Conservation (phyloP, 257 asterid species). For the Ilex aquifolium region DNA sequence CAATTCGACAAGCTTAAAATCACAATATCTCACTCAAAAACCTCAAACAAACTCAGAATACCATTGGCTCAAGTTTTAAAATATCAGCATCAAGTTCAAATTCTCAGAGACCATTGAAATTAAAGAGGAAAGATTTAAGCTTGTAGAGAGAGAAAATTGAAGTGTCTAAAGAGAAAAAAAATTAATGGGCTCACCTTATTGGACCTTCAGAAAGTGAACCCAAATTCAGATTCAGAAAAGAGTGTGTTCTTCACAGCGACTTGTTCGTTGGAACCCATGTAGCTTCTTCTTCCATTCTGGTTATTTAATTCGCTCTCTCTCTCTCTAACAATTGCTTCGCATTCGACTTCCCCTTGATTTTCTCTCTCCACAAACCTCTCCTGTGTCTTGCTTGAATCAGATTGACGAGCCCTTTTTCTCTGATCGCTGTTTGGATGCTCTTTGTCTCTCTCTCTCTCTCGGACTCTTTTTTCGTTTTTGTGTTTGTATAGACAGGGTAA, state of each 20-base stretch:
- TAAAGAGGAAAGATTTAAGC: conserved; percentile 6
- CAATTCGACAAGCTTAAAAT: conserved; percentile 17
- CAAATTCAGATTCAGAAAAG: conserved; percentile 32
- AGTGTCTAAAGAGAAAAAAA: conserved; percentile 5
- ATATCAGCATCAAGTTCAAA: conserved; percentile 47
- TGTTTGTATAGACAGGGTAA: neutral
- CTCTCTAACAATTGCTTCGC: conserved; percentile 39
- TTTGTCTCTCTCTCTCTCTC: conserved; percentile 21
- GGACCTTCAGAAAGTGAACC: conserved; percentile 7
- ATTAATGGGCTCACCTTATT: conserved; percentile 15
- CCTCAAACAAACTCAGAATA: conserved; percentile 26
- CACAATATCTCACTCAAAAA: conserved; percentile 17
- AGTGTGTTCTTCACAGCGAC: conserved; percentile 25
- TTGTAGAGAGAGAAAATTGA: conserved; percentile 1
- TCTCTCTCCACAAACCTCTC: neutral
- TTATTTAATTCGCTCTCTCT: conserved; percentile 9
- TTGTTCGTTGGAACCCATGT: conserved; percentile 45
- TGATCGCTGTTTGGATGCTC: conserved; percentile 59
- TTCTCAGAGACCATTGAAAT: conserved; percentile 27
- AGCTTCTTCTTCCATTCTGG: conserved; percentile 39
- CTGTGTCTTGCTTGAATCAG: conserved; percentile 28
- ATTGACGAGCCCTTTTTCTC: conserved; percentile 56
- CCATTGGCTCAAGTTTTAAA: conserved; percentile 47
- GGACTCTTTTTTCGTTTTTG: conserved; percentile 19
- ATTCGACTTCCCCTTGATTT: conserved; percentile 29